Conservation (phyloP, 345 rosid species). For the Excoecaria agallocha region DNA sequence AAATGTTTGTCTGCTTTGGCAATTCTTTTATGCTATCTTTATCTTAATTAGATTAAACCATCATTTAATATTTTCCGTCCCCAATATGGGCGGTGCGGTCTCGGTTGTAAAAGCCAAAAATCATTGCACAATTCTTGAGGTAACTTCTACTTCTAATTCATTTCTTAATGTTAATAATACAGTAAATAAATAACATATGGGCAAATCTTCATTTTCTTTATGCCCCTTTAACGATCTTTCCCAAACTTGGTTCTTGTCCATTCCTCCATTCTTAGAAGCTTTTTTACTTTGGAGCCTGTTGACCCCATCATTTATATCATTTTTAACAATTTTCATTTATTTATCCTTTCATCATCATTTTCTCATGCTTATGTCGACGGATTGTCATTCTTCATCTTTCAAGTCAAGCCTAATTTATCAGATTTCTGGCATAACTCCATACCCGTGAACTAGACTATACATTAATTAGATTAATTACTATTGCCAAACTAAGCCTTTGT, state of each 20-base stretch:
- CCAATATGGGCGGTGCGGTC: not conserved
- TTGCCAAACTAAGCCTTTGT: no score
- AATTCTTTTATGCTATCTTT: not conserved
- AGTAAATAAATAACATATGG: not conserved
- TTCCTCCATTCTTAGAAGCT: not conserved
- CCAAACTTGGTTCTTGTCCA: constrained; percentile 12
- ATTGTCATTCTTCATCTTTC: not conserved
- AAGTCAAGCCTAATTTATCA: not conserved
- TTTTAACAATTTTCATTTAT: not conserved
- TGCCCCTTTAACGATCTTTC: constrained; percentile 6
- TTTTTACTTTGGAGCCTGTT: not conserved
- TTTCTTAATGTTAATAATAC: not conserved
- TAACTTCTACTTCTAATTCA: not conserved
- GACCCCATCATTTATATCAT: not conserved
- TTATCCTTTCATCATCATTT: not conserved
- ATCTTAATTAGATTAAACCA: not conserved
- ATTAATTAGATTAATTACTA: no score
- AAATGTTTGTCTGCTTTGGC: not conserved
- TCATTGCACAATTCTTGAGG: constrained; percentile 16
- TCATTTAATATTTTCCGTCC: constrained; percentile 12
- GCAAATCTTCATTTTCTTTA: not conserved
- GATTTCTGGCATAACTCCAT: no score
- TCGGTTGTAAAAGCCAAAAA: constrained; percentile 8
- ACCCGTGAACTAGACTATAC: no score
- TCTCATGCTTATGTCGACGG: constrained; percentile 1